These are phyloP conservation scores for Xylariaceae sp. DNA, from an alignment of 2,329 filamentous ascomycete species.

Conservation along the genomic window DNA sequence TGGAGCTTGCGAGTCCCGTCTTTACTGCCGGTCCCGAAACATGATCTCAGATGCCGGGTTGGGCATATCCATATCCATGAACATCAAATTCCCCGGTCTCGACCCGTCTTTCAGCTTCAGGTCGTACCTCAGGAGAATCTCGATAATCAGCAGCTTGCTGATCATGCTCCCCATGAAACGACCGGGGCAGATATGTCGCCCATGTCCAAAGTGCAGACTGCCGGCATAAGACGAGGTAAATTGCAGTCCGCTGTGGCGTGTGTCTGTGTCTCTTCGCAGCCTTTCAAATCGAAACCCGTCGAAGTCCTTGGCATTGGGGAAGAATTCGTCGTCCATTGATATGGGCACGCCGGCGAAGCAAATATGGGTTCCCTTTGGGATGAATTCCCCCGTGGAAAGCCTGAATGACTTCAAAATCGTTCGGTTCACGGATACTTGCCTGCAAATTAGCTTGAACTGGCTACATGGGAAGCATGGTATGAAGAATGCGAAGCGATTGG, in stretches of 20 bases:
- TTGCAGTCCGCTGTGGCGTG: slow-evolving; percentile 8
- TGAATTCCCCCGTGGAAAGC: slow-evolving; percentile 10
- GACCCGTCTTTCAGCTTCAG: slow-evolving; percentile 7
- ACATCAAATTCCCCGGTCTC: slow-evolving; percentile 12
- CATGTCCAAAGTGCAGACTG: slow-evolving; percentile 17
- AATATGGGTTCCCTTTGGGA: slow-evolving; percentile 11
- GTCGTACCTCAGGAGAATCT: slow-evolving; percentile 15
- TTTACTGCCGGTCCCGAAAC: slow-evolving; percentile 4
- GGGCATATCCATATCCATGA: slow-evolving; percentile 16
- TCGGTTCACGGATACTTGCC: slow-evolving; percentile 14
- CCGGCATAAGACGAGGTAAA: slow-evolving; percentile 13
- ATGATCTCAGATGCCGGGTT: slow-evolving; percentile 11
- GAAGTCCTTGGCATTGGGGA: slow-evolving; percentile 4
- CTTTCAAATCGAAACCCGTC: slow-evolving; percentile 16
- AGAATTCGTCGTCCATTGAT: slow-evolving; percentile 5
- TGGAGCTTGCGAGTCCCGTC: no score
- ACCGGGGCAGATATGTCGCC: slow-evolving; percentile 13
- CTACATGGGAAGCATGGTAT: not conserved
- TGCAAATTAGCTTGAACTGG: not conserved
- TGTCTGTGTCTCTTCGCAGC: slow-evolving; percentile 2
- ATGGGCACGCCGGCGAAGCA: slow-evolving; percentile 17
- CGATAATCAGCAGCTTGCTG: slow-evolving; percentile 14
- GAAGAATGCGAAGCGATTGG: not conserved
- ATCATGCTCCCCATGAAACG: slow-evolving; percentile 16
- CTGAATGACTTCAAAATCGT: slow-evolving; percentile 7